A percentile compares a stretch with the other conserved stretches of the same genome.
Evolutionary conservation across 345 rosid genomes (phyloP).

Genomic region (Cardamine resedifolia): DNA sequence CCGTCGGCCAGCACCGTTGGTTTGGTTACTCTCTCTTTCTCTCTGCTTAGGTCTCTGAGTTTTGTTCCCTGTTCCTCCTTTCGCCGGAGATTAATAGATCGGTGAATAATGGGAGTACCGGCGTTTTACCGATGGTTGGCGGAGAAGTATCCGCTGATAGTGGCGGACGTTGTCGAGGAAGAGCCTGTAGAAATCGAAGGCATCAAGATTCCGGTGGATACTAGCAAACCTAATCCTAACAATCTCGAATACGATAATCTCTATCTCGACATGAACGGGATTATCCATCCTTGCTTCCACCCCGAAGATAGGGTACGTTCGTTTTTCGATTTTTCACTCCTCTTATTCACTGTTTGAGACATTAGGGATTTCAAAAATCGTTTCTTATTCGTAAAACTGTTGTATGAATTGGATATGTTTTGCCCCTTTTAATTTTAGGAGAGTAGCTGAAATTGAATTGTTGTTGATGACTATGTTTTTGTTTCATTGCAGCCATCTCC

Average conservation of each 20-base stretch:
- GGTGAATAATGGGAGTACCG: conserved; percentile 82
- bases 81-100: conserved; percentile 17
- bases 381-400: neutral
- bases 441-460: neutral
- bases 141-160: conserved; percentile 85
- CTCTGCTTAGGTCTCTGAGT: conserved; percentile 6
- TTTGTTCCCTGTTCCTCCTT: neutral
- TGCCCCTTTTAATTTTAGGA: neutral
- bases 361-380: neutral
- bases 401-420: too few relatives aligned
- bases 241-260: conserved; percentile 79
- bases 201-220: conserved; percentile 80
- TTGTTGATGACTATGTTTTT: conserved; percentile 6
- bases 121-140: conserved; percentile 97
- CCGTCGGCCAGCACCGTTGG: conserved; percentile 35
- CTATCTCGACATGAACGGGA: conserved; percentile 98
- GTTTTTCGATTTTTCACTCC: neutral
- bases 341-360: neutral
- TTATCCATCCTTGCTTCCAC: conserved; percentile 97
- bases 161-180: conserved; percentile 86
- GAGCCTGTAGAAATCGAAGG: conserved; percentile 82
- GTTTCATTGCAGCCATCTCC: conserved; percentile 78
- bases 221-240: conserved; percentile 91
- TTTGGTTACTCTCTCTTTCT: conserved; percentile 2
- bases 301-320: conserved; percentile 86